phyloP scores from a whole-genome alignment of 345 rosid species.

The Ailanthus altissimus region DNA sequence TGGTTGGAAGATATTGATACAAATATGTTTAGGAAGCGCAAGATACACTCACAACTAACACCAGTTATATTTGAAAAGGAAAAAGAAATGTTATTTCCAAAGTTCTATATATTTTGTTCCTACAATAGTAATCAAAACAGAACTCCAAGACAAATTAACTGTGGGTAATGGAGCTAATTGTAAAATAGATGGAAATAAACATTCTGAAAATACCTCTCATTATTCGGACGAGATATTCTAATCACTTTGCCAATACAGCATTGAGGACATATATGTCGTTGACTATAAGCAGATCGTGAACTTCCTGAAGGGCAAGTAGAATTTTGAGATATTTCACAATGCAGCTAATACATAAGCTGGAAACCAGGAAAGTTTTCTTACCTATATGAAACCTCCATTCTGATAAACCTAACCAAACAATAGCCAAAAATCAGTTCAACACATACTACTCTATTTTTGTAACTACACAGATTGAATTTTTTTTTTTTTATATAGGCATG shows the following conservation, averaged over 20 bases:
- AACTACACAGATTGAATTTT: too few relatives aligned
- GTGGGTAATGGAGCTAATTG: too few relatives aligned
- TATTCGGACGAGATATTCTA: slow-evolving; percentile 44
- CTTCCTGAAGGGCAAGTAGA: slow-evolving; percentile 43
- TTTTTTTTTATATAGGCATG: background rate
- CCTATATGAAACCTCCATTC: slow-evolving; percentile 53
- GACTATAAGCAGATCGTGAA: slow-evolving; percentile 35
- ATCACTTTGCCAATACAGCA: slow-evolving; percentile 79
- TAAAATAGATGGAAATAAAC: background rate
- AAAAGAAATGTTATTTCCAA: background rate
- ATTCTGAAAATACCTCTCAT: slow-evolving; percentile 45
- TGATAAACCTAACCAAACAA: slow-evolving; percentile 49
- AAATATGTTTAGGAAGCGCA: background rate
- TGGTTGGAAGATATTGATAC: background rate
- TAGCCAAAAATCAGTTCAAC: slow-evolving; percentile 33
- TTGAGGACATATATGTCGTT: slow-evolving; percentile 23
- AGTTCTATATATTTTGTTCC: background rate
- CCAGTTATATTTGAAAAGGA: background rate
- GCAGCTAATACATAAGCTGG: slow-evolving; percentile 10
- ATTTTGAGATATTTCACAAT: slow-evolving; percentile 10
- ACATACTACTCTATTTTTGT: too few relatives aligned
- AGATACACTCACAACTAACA: background rate
- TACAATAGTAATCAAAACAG: background rate
- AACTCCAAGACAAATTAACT: background rate
- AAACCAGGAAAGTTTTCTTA: slow-evolving; percentile 30